Evolutionary conservation across 2,329 filamentous ascomycete species (phyloP).

Genomic region (Hypoxylon sp.): DNA sequence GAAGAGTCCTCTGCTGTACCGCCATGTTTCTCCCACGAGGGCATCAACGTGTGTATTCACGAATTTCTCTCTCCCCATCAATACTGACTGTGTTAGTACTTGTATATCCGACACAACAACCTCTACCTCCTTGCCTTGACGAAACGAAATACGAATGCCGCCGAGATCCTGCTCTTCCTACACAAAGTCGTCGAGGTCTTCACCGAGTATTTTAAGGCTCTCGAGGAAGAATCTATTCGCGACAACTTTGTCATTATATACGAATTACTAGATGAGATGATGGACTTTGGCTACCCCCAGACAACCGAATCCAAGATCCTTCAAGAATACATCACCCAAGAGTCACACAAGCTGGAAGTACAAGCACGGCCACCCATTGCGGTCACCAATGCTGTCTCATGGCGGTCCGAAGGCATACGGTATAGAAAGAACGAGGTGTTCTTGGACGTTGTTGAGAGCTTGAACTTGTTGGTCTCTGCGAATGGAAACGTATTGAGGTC

Average conservation of each 20-base stretch:
- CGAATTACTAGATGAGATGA: slow-evolving; percentile 99
- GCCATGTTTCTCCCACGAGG: slow-evolving; percentile 97
- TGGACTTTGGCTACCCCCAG: slow-evolving; percentile 99
- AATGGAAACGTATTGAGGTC: slow-evolving; percentile 95
- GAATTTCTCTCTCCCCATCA: slow-evolving; percentile 1
- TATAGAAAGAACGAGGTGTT: slow-evolving; percentile 99
- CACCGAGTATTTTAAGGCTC: slow-evolving; percentile 99
- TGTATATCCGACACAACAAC: slow-evolving; percentile 99
- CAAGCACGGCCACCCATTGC: slow-evolving; percentile 96
- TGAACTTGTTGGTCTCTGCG: slow-evolving; percentile 93
- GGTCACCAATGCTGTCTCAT: slow-evolving; percentile 97
- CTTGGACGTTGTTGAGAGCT: slow-evolving; percentile 93
- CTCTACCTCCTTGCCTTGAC: slow-evolving; percentile 97
- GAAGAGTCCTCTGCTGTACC: slow-evolving; percentile 98
- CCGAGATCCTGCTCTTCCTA: slow-evolving; percentile 96
- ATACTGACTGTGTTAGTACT: slow-evolving; percentile 69
- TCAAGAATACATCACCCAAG: slow-evolving; percentile 99
- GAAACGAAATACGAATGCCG: slow-evolving; percentile 98
- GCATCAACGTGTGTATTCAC: slow-evolving; percentile 81
- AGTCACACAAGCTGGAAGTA: slow-evolving; percentile 97
- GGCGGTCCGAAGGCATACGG: slow-evolving; percentile 96
- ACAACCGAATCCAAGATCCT: slow-evolving; percentile 98
- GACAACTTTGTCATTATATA: slow-evolving; percentile 99
- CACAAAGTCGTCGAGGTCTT: slow-evolving; percentile 99
- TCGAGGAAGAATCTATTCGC: slow-evolving; percentile 97